phyloP scores from a whole-genome alignment of 805 yeast species.

The Isabelozyma rhagii region DNA sequence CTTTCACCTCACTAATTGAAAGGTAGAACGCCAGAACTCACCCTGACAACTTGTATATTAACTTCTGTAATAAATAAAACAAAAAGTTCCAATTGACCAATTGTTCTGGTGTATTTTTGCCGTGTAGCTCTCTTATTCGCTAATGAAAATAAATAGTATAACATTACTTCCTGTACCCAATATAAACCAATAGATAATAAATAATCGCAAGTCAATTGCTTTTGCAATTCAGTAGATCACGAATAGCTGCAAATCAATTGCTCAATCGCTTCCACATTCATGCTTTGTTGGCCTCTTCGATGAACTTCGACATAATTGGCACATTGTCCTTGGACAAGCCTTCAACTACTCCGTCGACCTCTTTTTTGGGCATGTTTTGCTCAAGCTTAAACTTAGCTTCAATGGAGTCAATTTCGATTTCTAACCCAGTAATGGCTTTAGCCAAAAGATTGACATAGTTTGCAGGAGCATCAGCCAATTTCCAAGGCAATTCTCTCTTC shows the following conservation, averaged over 20 bases:
- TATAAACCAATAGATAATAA: no score
- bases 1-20: no score
- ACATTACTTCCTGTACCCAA: background rate
- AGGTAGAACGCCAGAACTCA: no score
- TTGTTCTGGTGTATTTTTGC: no score
- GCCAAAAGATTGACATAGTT: conserved; percentile 38
- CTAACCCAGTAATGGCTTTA: conserved; percentile 55
- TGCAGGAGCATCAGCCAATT: conserved; percentile 55
- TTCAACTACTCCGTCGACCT: conserved; percentile 49
- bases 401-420: conserved; percentile 44
- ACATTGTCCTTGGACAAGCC: conserved; percentile 42
- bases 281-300: conserved; percentile 12
- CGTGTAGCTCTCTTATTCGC: background rate
- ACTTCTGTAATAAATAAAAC: background rate
- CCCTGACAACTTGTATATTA: background rate
- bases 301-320: conserved; percentile 24
- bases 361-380: conserved; percentile 44
- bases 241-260: background rate
- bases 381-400: conserved; percentile 59
- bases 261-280: background rate
- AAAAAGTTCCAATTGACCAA: background rate
- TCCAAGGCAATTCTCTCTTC: conserved; percentile 46
- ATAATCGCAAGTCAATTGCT: background rate
- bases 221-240: background rate
- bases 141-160: background rate